Evolutionary conservation across 2,329 filamentous ascomycete genomes (phyloP).

Genomic region (Aspergillus fijiensis): DNA sequence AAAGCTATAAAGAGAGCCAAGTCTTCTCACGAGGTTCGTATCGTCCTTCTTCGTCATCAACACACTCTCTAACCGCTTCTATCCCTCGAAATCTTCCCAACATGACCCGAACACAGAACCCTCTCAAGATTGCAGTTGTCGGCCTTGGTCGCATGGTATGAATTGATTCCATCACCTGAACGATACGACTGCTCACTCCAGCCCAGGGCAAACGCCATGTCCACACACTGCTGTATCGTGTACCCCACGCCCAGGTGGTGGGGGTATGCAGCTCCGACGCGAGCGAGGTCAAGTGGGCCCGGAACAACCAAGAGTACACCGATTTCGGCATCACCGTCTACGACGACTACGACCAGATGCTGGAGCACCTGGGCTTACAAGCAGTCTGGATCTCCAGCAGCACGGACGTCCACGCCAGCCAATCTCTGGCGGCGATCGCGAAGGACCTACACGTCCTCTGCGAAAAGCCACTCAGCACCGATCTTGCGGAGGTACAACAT

Average conservation of each 20-base stretch:
- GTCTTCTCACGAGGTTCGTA: too few species aligned
- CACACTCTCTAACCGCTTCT: not conserved
- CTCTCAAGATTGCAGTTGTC: slow-evolving; percentile 8
- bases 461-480: slow-evolving; percentile 51
- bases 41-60: too few species aligned
- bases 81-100: too few species aligned
- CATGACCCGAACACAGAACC: not conserved
- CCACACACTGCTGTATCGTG: slow-evolving; percentile 8
- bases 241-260: slow-evolving; percentile 8
- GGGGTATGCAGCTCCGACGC: slow-evolving; percentile 25
- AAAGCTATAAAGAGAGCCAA: too few species aligned
- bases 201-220: slow-evolving; percentile 12
- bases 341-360: slow-evolving; percentile 51
- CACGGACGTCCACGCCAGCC: slow-evolving; percentile 52
- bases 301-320: slow-evolving; percentile 39
- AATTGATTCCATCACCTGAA: not conserved
- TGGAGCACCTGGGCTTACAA: slow-evolving; percentile 49
- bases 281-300: slow-evolving; percentile 45
- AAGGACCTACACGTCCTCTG: slow-evolving; percentile 51
- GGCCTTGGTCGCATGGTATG: slow-evolving; percentile 10
- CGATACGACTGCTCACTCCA: not conserved
- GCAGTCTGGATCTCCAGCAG: slow-evolving; percentile 52
- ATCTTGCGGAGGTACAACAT: slow-evolving; percentile 50
- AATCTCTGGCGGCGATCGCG: slow-evolving; percentile 52
- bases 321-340: slow-evolving; percentile 50